Percentiles rank a stretch among this genome's conserved stretches.
These are phyloP conservation scores for Aureobasidium musti DNA, from an alignment of 2,329 filamentous ascomycete species.

Conservation along the genomic window DNA sequence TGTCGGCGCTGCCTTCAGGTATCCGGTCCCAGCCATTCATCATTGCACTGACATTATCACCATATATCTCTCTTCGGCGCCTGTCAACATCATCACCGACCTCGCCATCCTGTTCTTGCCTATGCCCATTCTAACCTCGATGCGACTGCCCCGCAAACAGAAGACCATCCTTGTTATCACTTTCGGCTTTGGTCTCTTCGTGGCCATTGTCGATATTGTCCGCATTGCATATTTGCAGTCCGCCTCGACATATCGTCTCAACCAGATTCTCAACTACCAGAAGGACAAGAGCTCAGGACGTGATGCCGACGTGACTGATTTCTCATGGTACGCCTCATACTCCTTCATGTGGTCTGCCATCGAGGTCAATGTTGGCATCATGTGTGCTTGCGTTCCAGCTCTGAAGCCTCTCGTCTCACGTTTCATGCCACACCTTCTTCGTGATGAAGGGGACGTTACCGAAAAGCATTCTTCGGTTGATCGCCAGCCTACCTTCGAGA, in stretches of 20 bases:
- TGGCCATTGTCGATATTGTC: slow-evolving; percentile 83
- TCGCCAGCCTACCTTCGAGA: slow-evolving; percentile 30
- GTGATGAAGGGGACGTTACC: slow-evolving; percentile 47
- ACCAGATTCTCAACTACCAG: slow-evolving; percentile 42
- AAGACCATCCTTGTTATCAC: slow-evolving; percentile 85
- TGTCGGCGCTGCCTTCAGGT: slow-evolving; percentile 65
- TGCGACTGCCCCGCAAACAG: slow-evolving; percentile 80
- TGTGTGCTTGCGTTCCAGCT: slow-evolving; percentile 89
- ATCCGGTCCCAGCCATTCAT: slow-evolving; percentile 48
- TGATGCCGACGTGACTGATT: slow-evolving; percentile 50
- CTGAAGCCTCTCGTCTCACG: slow-evolving; percentile 79
- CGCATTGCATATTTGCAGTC: slow-evolving; percentile 87
- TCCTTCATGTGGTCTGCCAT: slow-evolving; percentile 94
- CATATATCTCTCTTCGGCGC: slow-evolving; percentile 72
- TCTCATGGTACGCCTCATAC: slow-evolving; percentile 72
- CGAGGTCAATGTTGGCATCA: slow-evolving; percentile 87
- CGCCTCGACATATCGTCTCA: slow-evolving; percentile 57
- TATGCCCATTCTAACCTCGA: slow-evolving; percentile 82
- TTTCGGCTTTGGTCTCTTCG: slow-evolving; percentile 84
- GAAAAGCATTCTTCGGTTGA: slow-evolving; percentile 37
- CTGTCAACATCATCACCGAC: slow-evolving; percentile 90
- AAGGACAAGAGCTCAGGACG: slow-evolving; percentile 36
- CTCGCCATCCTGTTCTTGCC: slow-evolving; percentile 83
- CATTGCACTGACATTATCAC: slow-evolving; percentile 64
- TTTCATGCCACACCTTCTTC: slow-evolving; percentile 59